phyloP scores from a whole-genome alignment of 2,329 filamentous ascomycete species.

The Fusarium torulosum region DNA sequence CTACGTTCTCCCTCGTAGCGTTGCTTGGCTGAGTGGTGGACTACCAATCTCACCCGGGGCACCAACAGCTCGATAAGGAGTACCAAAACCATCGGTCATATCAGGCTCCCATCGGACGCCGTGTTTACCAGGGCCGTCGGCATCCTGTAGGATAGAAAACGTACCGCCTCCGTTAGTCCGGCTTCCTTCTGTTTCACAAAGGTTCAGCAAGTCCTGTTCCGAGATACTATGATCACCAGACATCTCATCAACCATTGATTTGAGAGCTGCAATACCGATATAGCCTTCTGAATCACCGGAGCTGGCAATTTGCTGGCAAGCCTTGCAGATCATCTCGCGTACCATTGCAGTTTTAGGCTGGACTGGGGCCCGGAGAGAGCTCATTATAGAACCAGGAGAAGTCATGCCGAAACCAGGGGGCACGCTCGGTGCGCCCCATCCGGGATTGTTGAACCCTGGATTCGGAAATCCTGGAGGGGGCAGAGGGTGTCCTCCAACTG shows the following conservation, averaged over 20 bases:
- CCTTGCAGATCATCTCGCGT: conserved; percentile 80
- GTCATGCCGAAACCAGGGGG: conserved; percentile 53
- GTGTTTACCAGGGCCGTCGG: conserved; percentile 53
- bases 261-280: conserved; percentile 75
- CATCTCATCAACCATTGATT: conserved; percentile 74
- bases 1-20: conserved; percentile 54
- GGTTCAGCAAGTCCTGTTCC: conserved; percentile 79
- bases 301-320: conserved; percentile 74
- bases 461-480: conserved; percentile 58
- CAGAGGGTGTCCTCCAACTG: conserved; percentile 54
- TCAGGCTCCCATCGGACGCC: conserved; percentile 69
- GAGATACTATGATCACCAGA: conserved; percentile 53
- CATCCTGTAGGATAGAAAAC: conserved; percentile 75
- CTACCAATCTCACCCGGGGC: conserved; percentile 78
- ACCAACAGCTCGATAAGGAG: conserved; percentile 61
- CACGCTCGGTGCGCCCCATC: conserved; percentile 54
- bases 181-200: conserved; percentile 93
- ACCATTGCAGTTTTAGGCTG: conserved; percentile 76
- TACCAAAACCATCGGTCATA: conserved; percentile 57
- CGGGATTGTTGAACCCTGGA: conserved; percentile 53
- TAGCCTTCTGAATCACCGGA: conserved; percentile 69
- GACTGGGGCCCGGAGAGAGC: conserved; percentile 52
- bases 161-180: conserved; percentile 88
- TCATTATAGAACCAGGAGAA: conserved; percentile 50
- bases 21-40: conserved; percentile 64